Evolutionary conservation across 2,329 filamentous ascomycete species (phyloP).

Genomic region (Exophiala oligosperma): DNA sequence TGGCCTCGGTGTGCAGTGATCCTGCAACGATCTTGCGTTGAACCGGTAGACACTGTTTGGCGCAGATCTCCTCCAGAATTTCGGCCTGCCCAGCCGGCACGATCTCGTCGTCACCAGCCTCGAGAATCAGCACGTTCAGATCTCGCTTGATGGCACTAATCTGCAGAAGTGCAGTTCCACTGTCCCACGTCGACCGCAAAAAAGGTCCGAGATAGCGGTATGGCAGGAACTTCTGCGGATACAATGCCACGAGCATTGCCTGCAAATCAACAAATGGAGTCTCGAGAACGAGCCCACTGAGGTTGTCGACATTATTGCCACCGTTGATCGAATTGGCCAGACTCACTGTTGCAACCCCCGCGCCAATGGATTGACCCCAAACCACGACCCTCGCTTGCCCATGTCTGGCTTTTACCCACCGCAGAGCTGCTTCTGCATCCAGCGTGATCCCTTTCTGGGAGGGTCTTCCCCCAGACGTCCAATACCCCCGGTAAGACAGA

Average conservation of each 20-base stretch:
- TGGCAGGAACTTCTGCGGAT: conserved; percentile 77
- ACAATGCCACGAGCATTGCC: conserved; percentile 69
- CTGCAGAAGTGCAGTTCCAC: conserved; percentile 39
- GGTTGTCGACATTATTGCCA: conserved; percentile 16
- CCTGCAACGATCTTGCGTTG: conserved; percentile 42
- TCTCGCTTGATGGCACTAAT: conserved; percentile 34
- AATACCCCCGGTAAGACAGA: conserved; percentile 69
- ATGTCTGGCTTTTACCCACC: conserved; percentile 58
- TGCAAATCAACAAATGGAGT: conserved; percentile 72
- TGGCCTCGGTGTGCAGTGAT: conserved; percentile 53
- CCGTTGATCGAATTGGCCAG: conserved; percentile 18
- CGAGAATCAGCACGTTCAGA: conserved; percentile 40
- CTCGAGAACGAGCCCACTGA: conserved; percentile 64
- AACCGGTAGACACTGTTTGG: conserved; percentile 35
- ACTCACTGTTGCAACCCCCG: conserved; percentile 63
- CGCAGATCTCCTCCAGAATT: conserved; percentile 38
- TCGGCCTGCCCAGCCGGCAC: conserved; percentile 41
- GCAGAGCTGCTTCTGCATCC: conserved; percentile 65
- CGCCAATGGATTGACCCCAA: conserved; percentile 78
- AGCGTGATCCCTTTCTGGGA: conserved; percentile 69
- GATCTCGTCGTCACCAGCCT: conserved; percentile 46
- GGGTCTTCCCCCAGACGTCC: conserved; percentile 69
- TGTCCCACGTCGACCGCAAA: conserved; percentile 62
- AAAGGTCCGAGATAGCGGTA: conserved; percentile 76
- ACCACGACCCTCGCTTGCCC: conserved; percentile 51